These are phyloP conservation scores for Marasmius fiardii DNA, from an alignment of 1,284 basidiomycete species.

Conservation along the genomic window DNA sequence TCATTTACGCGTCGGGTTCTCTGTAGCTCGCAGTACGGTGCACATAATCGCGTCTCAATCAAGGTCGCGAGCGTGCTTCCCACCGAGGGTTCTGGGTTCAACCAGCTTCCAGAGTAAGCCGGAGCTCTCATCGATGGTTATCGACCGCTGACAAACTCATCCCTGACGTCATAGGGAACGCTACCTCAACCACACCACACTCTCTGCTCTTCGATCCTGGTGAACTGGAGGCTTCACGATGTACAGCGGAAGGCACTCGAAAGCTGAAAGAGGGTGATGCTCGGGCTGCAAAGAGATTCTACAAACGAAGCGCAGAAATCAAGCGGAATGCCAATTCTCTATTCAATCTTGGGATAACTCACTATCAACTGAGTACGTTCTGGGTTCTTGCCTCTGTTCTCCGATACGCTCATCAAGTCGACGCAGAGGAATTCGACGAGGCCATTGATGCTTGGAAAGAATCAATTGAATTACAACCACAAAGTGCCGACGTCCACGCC, in stretches of 20 bases:
- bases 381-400: conserved; percentile 16
- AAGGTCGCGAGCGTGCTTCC: background rate
- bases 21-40: background rate
- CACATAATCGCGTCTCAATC: background rate
- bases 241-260: conserved; percentile 83
- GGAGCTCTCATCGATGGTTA: background rate
- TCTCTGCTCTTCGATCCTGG: conserved; percentile 83
- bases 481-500: conserved; percentile 88
- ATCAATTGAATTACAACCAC: conserved; percentile 79
- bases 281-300: conserved; percentile 73
- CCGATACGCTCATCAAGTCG: conserved; percentile 12
- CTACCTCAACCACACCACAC: conserved; percentile 77
- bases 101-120: conserved; percentile 17
- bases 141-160: background rate
- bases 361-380: conserved; percentile 80
- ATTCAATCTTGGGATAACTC: conserved; percentile 87
- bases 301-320: conserved; percentile 79
- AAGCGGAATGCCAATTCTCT: conserved; percentile 80
- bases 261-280: conserved; percentile 91
- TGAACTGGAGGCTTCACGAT: conserved; percentile 76
- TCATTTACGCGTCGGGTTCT: background rate
- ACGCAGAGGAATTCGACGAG: conserved; percentile 82
- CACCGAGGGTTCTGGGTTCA: conserved; percentile 1
- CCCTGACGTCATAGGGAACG: conserved; percentile 57
- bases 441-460: conserved; percentile 88